These are phyloP conservation scores for Exophiala phaeomuriformis DNA, from an alignment of 2,329 filamentous ascomycete genomes.

Conservation along the genomic window DNA sequence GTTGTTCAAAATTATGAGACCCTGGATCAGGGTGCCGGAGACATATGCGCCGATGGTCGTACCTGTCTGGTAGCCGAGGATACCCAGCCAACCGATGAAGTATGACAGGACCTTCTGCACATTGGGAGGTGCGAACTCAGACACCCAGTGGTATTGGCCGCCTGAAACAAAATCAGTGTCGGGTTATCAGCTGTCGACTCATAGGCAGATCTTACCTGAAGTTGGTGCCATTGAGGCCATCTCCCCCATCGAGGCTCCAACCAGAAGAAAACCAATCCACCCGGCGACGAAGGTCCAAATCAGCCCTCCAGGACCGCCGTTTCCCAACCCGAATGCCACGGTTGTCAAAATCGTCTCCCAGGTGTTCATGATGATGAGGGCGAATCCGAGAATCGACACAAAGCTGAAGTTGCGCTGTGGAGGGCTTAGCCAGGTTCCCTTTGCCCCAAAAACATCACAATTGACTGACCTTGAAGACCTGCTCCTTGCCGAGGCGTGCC, in stretches of 20 bases:
- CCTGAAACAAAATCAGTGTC: conserved; percentile 27
- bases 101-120: conserved; percentile 41
- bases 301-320: conserved; percentile 48
- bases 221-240: conserved; percentile 41
- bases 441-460: neutral
- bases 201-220: conserved; percentile 31
- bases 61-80: conserved; percentile 32
- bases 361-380: conserved; percentile 38
- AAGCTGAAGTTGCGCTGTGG: conserved; percentile 41
- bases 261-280: conserved; percentile 39
- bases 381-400: conserved; percentile 41
- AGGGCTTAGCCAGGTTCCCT: neutral
- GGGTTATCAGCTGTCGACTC: neutral
- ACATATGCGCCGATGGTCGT: conserved; percentile 27
- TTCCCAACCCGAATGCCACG: conserved; percentile 29
- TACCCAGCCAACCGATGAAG: conserved; percentile 33
- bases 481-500: conserved; percentile 32
- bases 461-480: conserved; percentile 33
- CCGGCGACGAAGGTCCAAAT: conserved; percentile 47
- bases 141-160: conserved; percentile 54
- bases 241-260: conserved; percentile 42
- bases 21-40: conserved; percentile 32
- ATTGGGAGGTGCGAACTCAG: conserved; percentile 44
- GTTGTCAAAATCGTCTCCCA: conserved; percentile 40
- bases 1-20: conserved; percentile 30